Conservation (phyloP, 129 eudicot species). For the Chrysanthemum makinoi region DNA sequence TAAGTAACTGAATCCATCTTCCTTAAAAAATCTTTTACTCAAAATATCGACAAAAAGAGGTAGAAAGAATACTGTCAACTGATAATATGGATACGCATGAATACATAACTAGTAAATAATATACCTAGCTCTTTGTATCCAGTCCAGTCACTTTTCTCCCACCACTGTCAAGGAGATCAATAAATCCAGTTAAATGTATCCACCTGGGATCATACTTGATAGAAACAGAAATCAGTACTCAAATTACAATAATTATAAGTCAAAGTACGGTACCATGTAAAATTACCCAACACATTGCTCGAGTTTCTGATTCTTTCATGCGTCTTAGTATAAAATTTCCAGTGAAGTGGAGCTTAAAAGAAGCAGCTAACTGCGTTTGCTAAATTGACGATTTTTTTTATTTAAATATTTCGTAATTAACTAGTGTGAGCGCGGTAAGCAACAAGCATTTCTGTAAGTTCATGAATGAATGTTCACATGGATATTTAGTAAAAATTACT, state of each 20-base stretch:
- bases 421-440: too few relatives aligned
- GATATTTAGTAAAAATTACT: too few relatives aligned
- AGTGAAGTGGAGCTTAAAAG: background rate
- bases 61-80: background rate
- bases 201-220: conserved; percentile 84
- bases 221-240: conserved; percentile 26
- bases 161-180: conserved; percentile 98
- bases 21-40: conserved; percentile 33
- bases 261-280: conserved; percentile 4
- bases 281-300: background rate
- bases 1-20: background rate
- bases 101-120: background rate
- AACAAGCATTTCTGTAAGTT: too few relatives aligned
- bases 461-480: too few relatives aligned
- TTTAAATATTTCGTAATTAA: too few relatives aligned
- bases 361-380: background rate
- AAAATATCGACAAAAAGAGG: conserved; percentile 42
- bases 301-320: background rate
- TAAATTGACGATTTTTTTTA: background rate
- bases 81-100: background rate
- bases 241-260: background rate
- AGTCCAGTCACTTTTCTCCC: conserved; percentile 99
- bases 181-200: conserved; percentile 83
- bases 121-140: conserved; percentile 97
- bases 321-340: background rate